phyloP scores from a whole-genome alignment of 208 protist species.

The Acanthamoeba castellanii region DNA sequence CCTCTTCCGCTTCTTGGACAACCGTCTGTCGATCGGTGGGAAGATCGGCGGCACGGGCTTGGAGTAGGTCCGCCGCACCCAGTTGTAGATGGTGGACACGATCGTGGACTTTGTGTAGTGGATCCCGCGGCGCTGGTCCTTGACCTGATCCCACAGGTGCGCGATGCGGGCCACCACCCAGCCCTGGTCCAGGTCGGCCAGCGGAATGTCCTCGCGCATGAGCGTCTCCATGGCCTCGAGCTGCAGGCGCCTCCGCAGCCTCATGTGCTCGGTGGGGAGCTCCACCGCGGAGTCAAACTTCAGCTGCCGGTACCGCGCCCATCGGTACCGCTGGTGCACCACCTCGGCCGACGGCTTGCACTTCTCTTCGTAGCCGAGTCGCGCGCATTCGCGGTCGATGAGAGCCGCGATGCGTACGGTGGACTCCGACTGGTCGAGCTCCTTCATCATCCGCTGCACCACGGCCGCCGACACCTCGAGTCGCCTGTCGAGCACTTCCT shows the following conservation, averaged over 20 bases:
- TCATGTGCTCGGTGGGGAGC: not conserved
- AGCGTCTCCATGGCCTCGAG: not conserved
- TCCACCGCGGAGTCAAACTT: not conserved
- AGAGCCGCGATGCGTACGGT: no score
- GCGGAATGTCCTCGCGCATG: not conserved
- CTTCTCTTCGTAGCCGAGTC: not conserved
- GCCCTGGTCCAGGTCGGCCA: not conserved
- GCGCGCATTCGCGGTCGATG: not conserved
- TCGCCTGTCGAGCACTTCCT: not conserved
- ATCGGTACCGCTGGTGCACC: not conserved
- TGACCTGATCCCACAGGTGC: not conserved
- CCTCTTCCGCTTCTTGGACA: no score
- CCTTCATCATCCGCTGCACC: not conserved
- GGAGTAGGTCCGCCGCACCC: not conserved
- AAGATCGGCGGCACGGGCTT: not conserved
- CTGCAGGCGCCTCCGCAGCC: not conserved
- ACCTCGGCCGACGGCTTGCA: not conserved
- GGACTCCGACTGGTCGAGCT: no score
- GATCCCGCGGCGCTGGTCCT: not conserved
- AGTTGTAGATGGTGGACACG: not conserved
- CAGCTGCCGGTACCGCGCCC: not conserved
- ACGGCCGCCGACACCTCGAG: not conserved
- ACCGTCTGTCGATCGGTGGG: not conserved
- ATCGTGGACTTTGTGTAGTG: not conserved
- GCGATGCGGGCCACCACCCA: not conserved